Evolutionary conservation across 164 flowering plant genomes (phyloP), one percentile per base, ranked within the genome.

Genomic region (Akebia trifoliata): DNA sequence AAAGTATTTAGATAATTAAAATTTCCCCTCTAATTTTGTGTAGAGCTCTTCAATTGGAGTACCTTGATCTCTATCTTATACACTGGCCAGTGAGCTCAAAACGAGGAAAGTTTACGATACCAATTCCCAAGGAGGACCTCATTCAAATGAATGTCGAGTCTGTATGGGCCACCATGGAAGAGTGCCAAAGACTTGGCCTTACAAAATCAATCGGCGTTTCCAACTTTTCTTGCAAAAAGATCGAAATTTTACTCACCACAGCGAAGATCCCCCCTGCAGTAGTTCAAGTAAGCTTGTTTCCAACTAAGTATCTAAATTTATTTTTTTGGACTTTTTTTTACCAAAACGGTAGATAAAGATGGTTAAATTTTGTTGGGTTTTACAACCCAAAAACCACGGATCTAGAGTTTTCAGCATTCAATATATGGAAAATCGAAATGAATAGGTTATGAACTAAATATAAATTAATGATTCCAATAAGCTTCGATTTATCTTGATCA

Each of bases 161-260:
- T 18, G 39, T 44, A 2, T 57, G 51, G 60, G 51, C 9, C 43
- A 50, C 39, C 37, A 57, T 32, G 60, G 60, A 57, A 57, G 31
- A 57, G 37, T 44, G 50, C 6, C 50, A 31, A 4, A 31, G 25
- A 7, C 29, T 31, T 14, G 60, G 60, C 12, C 50, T 57, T 1
- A 45, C 60, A 4, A 57, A 57, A 29, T 57, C 60, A 11, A 57
- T 57, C 18, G 60, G 60, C 18, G 51, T 57, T 18, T 30, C 50
- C 50, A 57, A 57, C 4, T 57, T 57, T 18, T 57, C 60, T 43
- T 43, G 60, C 39, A 57, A 57, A 50, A 57, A 57, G 35, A 45
- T 54, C 8, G 31, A 38, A 8, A 14, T 2, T n/a, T 24, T 54
- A n/a, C 40, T 54, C 32, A n/a, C 31, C 32, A 6, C 9, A 7